Evolutionary conservation across 345 rosid genomes (phyloP).

Genomic region (Lagerstroemia speciosa): DNA sequence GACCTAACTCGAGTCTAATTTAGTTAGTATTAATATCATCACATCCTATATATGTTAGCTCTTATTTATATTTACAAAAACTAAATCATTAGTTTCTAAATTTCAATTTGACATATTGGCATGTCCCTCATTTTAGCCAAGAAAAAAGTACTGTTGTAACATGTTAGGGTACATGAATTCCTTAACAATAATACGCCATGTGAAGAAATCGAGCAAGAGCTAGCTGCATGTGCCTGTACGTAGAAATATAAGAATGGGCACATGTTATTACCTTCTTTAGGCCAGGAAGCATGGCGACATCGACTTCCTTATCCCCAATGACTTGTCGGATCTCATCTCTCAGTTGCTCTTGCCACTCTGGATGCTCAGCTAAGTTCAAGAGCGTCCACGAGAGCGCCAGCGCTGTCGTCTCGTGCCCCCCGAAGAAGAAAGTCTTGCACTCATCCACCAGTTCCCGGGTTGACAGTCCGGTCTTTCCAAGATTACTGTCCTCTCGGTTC

Average conservation of each 20-base stretch:
- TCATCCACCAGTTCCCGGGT: constrained; percentile 67
- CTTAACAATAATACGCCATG: background rate
- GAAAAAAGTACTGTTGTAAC: too few relatives aligned
- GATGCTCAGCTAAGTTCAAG: constrained; percentile 65
- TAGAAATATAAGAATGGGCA: background rate
- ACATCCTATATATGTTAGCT: too few relatives aligned
- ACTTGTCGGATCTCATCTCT: constrained; percentile 73
- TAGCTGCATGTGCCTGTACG: constrained; percentile 1
- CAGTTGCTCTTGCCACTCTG: constrained; percentile 65
- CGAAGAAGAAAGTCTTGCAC: constrained; percentile 95
- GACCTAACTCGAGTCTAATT: too few relatives aligned
- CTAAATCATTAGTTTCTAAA: too few relatives aligned
- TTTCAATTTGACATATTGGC: too few relatives aligned
- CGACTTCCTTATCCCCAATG: constrained; percentile 44
- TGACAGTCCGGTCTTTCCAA: constrained; percentile 41
- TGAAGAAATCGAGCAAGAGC: too few relatives aligned
- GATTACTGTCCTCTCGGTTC: constrained; percentile 19
- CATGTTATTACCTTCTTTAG: constrained; percentile 65
- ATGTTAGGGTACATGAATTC: too few relatives aligned
- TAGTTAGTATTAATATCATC: too few relatives aligned
- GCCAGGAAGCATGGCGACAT: constrained; percentile 54
- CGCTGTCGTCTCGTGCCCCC: constrained; percentile 92
- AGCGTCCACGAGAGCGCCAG: constrained; percentile 83
- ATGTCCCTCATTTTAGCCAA: background rate
- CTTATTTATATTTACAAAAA: too few relatives aligned